These are phyloP conservation scores for Amanita jacksonii DNA, from an alignment of 768 basidiomycete species.

Conservation along the genomic window DNA sequence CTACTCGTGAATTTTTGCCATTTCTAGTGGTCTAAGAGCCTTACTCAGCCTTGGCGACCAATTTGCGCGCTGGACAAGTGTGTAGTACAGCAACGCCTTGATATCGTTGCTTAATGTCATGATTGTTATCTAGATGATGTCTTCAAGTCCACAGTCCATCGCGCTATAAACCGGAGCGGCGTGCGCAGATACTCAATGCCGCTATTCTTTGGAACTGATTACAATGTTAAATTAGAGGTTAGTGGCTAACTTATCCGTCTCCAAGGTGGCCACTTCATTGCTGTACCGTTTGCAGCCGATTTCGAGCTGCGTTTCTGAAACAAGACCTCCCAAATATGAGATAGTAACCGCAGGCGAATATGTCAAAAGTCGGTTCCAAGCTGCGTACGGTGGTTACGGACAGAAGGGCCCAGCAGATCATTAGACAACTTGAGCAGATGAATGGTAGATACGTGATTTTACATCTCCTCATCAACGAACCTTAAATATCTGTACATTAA, in stretches of 20 bases:
- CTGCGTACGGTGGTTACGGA: conserved; percentile 42
- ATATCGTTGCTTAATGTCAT: neutral
- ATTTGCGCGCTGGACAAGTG: conserved; percentile 85
- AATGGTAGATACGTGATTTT: neutral
- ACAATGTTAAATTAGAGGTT: conserved; percentile 74
- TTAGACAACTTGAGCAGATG: neutral
- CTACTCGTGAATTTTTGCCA: neutral
- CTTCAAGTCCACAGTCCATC: conserved; percentile 86
- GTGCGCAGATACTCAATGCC: conserved; percentile 75
- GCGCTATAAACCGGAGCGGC: conserved; percentile 72
- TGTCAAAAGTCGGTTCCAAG: conserved; percentile 62
- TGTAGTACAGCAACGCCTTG: conserved; percentile 15
- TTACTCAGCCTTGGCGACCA: conserved; percentile 66
- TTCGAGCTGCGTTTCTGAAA: conserved; percentile 36
- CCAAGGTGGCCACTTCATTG: neutral
- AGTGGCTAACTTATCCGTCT: conserved; percentile 13
- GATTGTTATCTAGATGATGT: conserved; percentile 53
- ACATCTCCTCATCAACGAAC: conserved; percentile 32
- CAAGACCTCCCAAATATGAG: conserved; percentile 50
- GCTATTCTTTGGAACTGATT: conserved; percentile 85
- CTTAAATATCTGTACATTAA: conserved; percentile 71
- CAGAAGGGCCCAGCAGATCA: neutral
- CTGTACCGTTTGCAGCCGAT: conserved; percentile 30
- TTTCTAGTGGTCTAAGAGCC: neutral
- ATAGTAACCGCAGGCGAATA: conserved; percentile 76